phyloP scores from a whole-genome alignment of 2,329 filamentous ascomycete genomes.

The Penicillium italicum region DNA sequence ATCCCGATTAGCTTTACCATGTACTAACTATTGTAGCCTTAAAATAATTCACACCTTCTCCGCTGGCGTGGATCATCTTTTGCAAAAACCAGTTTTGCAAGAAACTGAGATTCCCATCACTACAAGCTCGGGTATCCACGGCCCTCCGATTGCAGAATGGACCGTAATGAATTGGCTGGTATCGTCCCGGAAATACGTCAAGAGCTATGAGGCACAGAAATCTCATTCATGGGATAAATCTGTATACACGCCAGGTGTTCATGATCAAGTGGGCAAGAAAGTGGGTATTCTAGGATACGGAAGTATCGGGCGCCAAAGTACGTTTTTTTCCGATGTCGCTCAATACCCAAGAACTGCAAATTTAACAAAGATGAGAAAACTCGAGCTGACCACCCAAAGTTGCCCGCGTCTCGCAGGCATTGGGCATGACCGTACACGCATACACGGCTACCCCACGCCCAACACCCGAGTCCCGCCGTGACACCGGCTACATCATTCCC shows the following conservation, averaged over 20 bases:
- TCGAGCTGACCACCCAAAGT: slow-evolving; percentile 34
- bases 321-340: slow-evolving; percentile 11
- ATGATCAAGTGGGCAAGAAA: slow-evolving; percentile 56
- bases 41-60: slow-evolving; percentile 56
- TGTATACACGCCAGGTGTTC: slow-evolving; percentile 28
- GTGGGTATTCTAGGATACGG: slow-evolving; percentile 62
- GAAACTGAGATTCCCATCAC: slow-evolving; percentile 53
- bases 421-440: slow-evolving; percentile 70
- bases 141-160: slow-evolving; percentile 66
- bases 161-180: slow-evolving; percentile 60
- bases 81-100: slow-evolving; percentile 52
- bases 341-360: neutral
- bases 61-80: slow-evolving; percentile 56
- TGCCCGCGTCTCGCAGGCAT: slow-evolving; percentile 56
- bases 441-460: slow-evolving; percentile 68
- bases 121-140: slow-evolving; percentile 56
- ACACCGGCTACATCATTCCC: slow-evolving; percentile 64
- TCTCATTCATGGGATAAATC: slow-evolving; percentile 49
- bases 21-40: slow-evolving; percentile 25
- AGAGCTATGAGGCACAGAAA: slow-evolving; percentile 57
- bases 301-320: slow-evolving; percentile 59
- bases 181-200: slow-evolving; percentile 53
- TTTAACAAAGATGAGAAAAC: neutral
- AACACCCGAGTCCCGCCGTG: slow-evolving; percentile 61
- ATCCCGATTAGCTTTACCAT: too few relatives aligned